phyloP scores from a whole-genome alignment of 1,284 basidiomycete genomes.

The Ceratobasidium sp. region DNA sequence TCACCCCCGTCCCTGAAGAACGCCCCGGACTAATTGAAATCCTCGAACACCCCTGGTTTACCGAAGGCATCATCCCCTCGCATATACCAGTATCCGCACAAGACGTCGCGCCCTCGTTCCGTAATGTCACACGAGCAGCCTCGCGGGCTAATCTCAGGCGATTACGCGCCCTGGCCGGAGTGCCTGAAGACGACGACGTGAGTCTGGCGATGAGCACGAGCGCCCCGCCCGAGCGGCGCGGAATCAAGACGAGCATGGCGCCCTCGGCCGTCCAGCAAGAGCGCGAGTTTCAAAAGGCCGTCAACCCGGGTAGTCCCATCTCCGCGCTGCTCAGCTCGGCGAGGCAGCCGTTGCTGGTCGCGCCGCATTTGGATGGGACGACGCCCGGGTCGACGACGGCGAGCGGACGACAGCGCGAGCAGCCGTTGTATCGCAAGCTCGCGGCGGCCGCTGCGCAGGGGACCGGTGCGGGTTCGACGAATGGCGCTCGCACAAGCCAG shows the following conservation, averaged over 20 bases:
- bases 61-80: constrained; percentile 77
- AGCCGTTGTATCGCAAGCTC: constrained; percentile 63
- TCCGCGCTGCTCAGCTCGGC: constrained; percentile 89
- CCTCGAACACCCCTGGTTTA: constrained; percentile 86
- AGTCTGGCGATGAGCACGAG: constrained; percentile 39
- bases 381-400: constrained; percentile 6
- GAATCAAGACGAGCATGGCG: constrained; percentile 36
- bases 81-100: constrained; percentile 82
- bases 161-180: constrained; percentile 62
- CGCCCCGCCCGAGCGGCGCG: constrained; percentile 26
- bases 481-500: constrained; percentile 29
- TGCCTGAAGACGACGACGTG: constrained; percentile 61
- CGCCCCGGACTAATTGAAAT: constrained; percentile 88
- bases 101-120: constrained; percentile 76
- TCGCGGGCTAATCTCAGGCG: constrained; percentile 75
- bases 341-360: constrained; percentile 84
- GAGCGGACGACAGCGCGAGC: constrained; percentile 54
- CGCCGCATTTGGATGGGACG: constrained; percentile 44
- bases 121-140: constrained; percentile 64
- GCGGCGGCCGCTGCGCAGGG: constrained; percentile 50
- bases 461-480: constrained; percentile 9
- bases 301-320: constrained; percentile 94
- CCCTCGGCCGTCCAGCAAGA: constrained; percentile 70
- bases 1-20: constrained; percentile 78
- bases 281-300: constrained; percentile 93